Evolutionary conservation across 2,329 filamentous ascomycete species (phyloP).

Genomic region (Lachnellula hyalina): DNA sequence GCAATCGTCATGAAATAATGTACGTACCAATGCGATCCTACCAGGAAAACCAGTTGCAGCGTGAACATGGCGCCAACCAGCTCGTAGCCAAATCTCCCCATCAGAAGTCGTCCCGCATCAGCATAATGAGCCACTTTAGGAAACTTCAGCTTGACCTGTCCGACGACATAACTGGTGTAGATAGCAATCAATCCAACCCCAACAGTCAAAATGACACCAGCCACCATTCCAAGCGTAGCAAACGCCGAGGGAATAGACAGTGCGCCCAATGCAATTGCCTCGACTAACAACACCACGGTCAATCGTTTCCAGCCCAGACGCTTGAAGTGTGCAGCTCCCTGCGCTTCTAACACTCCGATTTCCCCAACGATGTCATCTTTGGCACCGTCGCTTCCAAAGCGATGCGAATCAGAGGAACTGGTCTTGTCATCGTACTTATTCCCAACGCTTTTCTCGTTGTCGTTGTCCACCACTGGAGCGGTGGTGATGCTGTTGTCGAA

Average conservation of each 20-base stretch:
- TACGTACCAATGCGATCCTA: slow-evolving; percentile 49
- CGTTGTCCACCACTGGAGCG: too few relatives aligned
- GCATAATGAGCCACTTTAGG: slow-evolving; percentile 33
- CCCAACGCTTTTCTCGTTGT: too few relatives aligned
- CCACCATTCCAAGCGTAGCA: slow-evolving; percentile 25
- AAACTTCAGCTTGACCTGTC: slow-evolving; percentile 30
- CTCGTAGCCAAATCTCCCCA: slow-evolving; percentile 46
- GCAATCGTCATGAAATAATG: background rate
- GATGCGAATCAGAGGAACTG: too few relatives aligned
- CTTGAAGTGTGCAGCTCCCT: slow-evolving; percentile 19
- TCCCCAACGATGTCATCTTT: slow-evolving; percentile 11
- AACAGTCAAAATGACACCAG: slow-evolving; percentile 21
- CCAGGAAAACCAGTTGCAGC: slow-evolving; percentile 55
- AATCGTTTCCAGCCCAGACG: slow-evolving; percentile 43
- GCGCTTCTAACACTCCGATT: slow-evolving; percentile 11
- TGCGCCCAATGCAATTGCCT: slow-evolving; percentile 41
- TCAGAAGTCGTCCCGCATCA: slow-evolving; percentile 51
- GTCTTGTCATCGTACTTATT: too few relatives aligned
- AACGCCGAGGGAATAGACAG: slow-evolving; percentile 23
- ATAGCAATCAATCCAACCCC: slow-evolving; percentile 33
- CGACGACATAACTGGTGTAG: slow-evolving; percentile 38
- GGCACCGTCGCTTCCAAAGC: too few relatives aligned
- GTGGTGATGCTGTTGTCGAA: too few relatives aligned
- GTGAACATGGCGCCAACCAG: slow-evolving; percentile 46
- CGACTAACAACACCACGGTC: slow-evolving; percentile 44